Base-by-base conservation (phyloP, 1,284 basidiomycete species). In the Sphagnurus paluster region DNA sequence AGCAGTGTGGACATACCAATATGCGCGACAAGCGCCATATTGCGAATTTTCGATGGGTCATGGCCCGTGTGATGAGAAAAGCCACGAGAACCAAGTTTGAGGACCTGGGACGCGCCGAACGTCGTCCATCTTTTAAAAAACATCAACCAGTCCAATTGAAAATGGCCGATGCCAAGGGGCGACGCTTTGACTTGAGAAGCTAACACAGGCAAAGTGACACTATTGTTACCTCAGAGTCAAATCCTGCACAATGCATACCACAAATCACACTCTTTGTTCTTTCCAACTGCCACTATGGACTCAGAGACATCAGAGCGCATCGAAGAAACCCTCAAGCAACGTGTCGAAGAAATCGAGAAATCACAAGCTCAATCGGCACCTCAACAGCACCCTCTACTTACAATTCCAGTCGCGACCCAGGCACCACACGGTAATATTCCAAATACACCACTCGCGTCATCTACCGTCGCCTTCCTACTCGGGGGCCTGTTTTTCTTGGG, bases 11-110 rank as follows among this genome's bases (percentile, higher is more conserved):
- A 57, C 76, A 17, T 41, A 87, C 89, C 89, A 43, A 92, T 91
- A 60, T 92, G 89, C 28, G 89, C 89, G 30, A 91, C 86, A 10
- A 92, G 74, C 17, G 90, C 90, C 62, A 92, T 84, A 57, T 92
- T 92, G 36, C 89, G 76, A 37, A 82, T 66, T 55, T 69, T 74
- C 10, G 66, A 64, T 5, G 79, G 64, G 53, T 78, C 75, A 64
- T 73, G 51, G 29, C 46, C 43, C 1, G 56, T 50, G 9, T 61
- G 58, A 5, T 72, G 68, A 8, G 72, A 56, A 49, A 67, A 68
- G 29, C 32, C 44, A 46, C 66, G 66, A 14, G 39, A 20, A 19
- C 29, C 39, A 20, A 47, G 20, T 30, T 38, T 32, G 30, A 33
- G 28, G 37, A 48, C 39, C 28, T 43, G 40, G 24, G 34, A 35